These are phyloP conservation scores for Amesomyces nigricolor DNA, from an alignment of 2,329 filamentous ascomycete genomes.

Conservation along the genomic window DNA sequence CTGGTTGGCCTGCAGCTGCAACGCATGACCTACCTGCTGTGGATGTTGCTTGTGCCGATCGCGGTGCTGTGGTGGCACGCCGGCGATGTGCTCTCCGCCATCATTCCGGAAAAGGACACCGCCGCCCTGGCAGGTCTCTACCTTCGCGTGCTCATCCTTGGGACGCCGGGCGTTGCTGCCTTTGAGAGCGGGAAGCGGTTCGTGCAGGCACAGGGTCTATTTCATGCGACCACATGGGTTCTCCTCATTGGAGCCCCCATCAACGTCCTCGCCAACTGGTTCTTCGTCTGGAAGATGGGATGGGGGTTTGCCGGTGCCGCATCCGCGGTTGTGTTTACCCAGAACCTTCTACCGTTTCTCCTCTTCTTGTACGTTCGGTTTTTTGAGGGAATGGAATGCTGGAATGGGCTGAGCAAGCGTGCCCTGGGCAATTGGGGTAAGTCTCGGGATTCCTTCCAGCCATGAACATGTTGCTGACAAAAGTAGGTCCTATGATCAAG, in stretches of 20 bases:
- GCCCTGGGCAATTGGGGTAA: slow-evolving; percentile 65
- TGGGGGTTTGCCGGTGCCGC: slow-evolving; percentile 73
- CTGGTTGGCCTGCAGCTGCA: too few species aligned
- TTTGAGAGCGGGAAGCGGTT: slow-evolving; percentile 77
- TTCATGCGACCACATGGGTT: slow-evolving; percentile 71
- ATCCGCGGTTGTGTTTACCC: slow-evolving; percentile 68
- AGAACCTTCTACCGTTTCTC: slow-evolving; percentile 65
- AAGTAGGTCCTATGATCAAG: slow-evolving; percentile 64
- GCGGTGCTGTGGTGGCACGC: too few species aligned
- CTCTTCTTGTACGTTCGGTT: slow-evolving; percentile 70
- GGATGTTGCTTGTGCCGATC: too few species aligned
- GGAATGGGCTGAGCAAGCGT: slow-evolving; percentile 69
- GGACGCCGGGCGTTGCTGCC: slow-evolving; percentile 68
- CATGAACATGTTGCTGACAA: too few species aligned
- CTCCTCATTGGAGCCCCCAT: slow-evolving; percentile 69
- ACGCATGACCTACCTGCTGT: too few species aligned
- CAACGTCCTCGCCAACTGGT: slow-evolving; percentile 72
- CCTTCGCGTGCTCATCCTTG: slow-evolving; percentile 61
- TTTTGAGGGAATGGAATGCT: slow-evolving; percentile 67
- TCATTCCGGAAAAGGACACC: too few species aligned
- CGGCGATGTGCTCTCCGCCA: too few species aligned
- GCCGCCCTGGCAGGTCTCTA: slow-evolving; percentile 62
- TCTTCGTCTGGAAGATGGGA: slow-evolving; percentile 66
- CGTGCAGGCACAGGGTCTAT: slow-evolving; percentile 75
- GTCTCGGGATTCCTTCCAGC: too few species aligned